These are phyloP conservation scores for Scheffersomyces titani DNA, from an alignment of 1,139 yeast genomes.

Conservation along the genomic window DNA sequence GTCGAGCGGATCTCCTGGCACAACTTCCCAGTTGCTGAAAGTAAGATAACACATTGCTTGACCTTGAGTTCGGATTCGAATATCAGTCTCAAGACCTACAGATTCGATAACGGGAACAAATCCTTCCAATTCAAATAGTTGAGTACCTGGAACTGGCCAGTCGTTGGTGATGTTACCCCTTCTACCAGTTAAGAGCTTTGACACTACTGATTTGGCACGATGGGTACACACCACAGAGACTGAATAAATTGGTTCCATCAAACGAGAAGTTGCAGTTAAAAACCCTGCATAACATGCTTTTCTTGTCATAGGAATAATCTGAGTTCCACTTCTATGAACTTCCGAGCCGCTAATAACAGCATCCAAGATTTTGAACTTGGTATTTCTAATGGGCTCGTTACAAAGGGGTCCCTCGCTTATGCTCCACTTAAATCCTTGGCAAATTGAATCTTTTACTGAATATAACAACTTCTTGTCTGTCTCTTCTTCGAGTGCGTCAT, in stretches of 20 bases:
- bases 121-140: constrained; percentile 62
- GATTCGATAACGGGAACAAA: constrained; percentile 87
- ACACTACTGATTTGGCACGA: constrained; percentile 43
- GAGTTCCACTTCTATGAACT: constrained; percentile 61
- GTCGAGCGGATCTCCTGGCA: constrained; percentile 93
- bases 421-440: constrained; percentile 84
- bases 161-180: constrained; percentile 58
- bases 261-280: constrained; percentile 73
- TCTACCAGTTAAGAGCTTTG: constrained; percentile 57
- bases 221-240: constrained; percentile 59
- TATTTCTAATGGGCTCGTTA: constrained; percentile 76
- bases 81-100: constrained; percentile 83
- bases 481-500: constrained; percentile 74
- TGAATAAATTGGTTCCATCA: constrained; percentile 83
- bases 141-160: constrained; percentile 73
- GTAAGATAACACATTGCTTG: constrained; percentile 69
- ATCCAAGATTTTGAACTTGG: constrained; percentile 72
- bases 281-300: constrained; percentile 85
- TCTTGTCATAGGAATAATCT: constrained; percentile 78
- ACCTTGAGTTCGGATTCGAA: constrained; percentile 76
- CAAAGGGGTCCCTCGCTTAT: constrained; percentile 87
- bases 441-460: constrained; percentile 53
- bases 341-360: constrained; percentile 52
- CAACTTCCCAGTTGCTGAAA: constrained; percentile 72
- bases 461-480: constrained; percentile 57